Base-by-base conservation (phyloP, 148 eudicot genomes). In the Chenopodium suecicum region DNA sequence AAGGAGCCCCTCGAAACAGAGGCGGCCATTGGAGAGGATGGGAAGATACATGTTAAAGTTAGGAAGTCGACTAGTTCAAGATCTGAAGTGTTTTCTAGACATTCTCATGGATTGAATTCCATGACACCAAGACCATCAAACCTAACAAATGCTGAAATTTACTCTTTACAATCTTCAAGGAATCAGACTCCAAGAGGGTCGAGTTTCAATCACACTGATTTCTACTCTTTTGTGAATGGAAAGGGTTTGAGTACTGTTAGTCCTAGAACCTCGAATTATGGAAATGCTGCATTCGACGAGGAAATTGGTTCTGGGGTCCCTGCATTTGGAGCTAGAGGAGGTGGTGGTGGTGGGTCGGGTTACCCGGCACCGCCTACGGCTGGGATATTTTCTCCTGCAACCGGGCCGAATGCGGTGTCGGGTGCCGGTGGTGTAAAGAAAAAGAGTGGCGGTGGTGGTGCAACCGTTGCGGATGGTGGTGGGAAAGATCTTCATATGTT, bases 161-260 rank as follows among this genome's bases (percentile, higher is more conserved):
- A 94, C 37, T 92, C 96, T 1, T 73, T 92, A 11, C 98, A 92
- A 11, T 91, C 96, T 9, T 92, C 96, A 0, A 83, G 98, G 76
- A 94, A 94, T 64, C 96, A 92, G 0, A 91, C 97, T 0, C 94
- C 95, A 1, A 88, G 95, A 72, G 98, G 95, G 7, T 94, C 98
- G 4, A 94, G 94, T 37, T 94, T 94, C 68, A 93, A 91, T 78
- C 98, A 92, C 31, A 91, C 87, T 48, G 97, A 92, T 86, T 88
- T 92, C 63, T 92, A 92, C 79, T 89, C 95, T 0, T 87, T 90
- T 87, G 91, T 90, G 71, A 92, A 92, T 81, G 98, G 89, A 0
- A 78, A 85, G 37, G 63, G 63, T 80, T 80, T 78, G 68, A 83
- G 79, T 34, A 90, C 78, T 80, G 91, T 86, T 6, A 95, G 97